Conservation (phyloP, 2,329 filamentous ascomycete species). For the Cytospora paraplurivora region DNA sequence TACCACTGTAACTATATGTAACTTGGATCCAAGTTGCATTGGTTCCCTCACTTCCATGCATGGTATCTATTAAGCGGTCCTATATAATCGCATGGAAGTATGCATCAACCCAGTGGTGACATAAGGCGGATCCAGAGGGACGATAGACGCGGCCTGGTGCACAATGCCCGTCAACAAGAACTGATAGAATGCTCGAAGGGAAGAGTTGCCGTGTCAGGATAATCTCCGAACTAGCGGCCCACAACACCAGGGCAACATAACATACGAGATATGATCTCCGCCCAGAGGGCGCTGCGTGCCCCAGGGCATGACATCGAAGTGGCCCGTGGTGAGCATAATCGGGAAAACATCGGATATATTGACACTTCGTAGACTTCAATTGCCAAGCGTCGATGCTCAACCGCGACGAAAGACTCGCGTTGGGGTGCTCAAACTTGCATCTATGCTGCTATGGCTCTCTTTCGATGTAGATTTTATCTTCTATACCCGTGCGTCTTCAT, state of each 20-base stretch:
- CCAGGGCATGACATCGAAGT: not conserved
- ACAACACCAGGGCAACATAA: not conserved
- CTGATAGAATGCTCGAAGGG: not conserved
- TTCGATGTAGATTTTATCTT: not conserved
- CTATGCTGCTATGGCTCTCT: not conserved
- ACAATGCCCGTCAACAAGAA: constrained; percentile 8
- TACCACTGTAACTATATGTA: no score
- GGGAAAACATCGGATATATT: not conserved
- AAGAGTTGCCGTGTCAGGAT: not conserved
- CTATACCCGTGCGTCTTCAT: not conserved
- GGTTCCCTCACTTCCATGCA: no score
- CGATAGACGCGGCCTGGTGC: not conserved
- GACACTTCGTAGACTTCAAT: not conserved
- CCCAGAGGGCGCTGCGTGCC: not conserved
- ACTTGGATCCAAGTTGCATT: no score
- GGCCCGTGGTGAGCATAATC: not conserved
- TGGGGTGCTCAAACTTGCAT: not conserved
- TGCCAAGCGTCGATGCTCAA: not conserved
- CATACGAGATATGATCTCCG: not conserved
- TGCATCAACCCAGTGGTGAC: no score
- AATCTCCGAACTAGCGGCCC: not conserved
- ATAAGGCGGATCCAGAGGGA: no score
- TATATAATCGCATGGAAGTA: no score
- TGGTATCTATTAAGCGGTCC: no score
- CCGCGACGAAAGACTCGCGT: not conserved